phyloP scores from a whole-genome alignment of 768 basidiomycete species.

The Cyathus striatus region DNA sequence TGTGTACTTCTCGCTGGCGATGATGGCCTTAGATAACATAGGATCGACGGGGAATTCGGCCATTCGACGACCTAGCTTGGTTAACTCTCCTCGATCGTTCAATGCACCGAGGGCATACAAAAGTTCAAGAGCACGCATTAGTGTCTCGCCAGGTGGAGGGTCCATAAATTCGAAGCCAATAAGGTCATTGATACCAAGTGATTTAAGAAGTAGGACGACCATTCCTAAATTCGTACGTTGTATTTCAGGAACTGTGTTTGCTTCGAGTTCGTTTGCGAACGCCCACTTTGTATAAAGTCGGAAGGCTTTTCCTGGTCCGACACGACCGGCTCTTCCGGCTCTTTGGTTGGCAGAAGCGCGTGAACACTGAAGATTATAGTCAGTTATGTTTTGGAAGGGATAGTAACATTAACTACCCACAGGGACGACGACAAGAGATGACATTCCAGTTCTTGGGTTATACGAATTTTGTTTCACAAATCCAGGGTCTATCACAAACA shows the following conservation, averaged over 20 bases:
- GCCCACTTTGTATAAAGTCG: constrained; percentile 99
- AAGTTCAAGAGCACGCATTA: constrained; percentile 91
- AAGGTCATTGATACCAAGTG: constrained; percentile 95
- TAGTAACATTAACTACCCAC: constrained; percentile 44
- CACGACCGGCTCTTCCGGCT: constrained; percentile 95
- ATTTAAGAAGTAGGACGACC: constrained; percentile 93
- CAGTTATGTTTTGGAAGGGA: neutral
- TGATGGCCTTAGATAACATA: constrained; percentile 94
- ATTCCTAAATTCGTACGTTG: constrained; percentile 97
- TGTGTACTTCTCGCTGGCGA: constrained; percentile 88
- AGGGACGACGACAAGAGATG: constrained; percentile 91
- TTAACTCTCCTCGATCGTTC: constrained; percentile 94
- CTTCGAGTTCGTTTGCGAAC: constrained; percentile 90
- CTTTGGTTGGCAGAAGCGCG: constrained; percentile 96
- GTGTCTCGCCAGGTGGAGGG: constrained; percentile 95
- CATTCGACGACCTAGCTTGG: constrained; percentile 96
- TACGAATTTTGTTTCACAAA: constrained; percentile 99
- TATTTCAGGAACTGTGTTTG: constrained; percentile 97
- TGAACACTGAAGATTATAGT: constrained; percentile 76
- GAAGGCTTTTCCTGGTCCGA: constrained; percentile 97
- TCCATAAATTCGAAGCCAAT: constrained; percentile 99
- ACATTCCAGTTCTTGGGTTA: constrained; percentile 98
- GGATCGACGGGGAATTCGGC: constrained; percentile 99
- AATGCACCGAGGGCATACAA: constrained; percentile 94
- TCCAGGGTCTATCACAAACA: constrained; percentile 98